A percentile compares a stretch with the other conserved stretches of the same genome.
Conservation (phyloP, 306 rosid genomes). For the Lotus japonicus region DNA sequence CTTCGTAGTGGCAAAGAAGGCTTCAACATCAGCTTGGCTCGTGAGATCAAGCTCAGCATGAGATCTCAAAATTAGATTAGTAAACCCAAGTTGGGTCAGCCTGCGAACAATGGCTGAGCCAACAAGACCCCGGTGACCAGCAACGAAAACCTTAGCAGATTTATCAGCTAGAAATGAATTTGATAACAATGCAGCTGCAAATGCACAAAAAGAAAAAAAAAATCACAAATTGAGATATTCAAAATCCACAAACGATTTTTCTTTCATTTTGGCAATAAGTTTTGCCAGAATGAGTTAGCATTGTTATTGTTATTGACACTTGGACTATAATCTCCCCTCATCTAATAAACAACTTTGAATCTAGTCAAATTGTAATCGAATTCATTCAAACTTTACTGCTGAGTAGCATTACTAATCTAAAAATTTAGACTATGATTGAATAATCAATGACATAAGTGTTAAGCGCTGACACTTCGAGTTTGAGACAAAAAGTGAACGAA, state of each 20-base stretch:
- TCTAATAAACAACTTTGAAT: not conserved
- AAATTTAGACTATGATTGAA: not conserved
- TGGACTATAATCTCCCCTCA: not conserved
- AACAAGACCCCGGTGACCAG: conserved; percentile 93
- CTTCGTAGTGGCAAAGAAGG: conserved; percentile 68
- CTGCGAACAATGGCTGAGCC: conserved; percentile 87
- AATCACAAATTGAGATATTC: not conserved
- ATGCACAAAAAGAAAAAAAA: not conserved
- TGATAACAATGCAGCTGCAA: conserved; percentile 31
- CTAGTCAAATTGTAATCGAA: not conserved
- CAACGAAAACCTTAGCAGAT: conserved; percentile 76
- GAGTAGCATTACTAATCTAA: not conserved
- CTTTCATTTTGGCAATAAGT: not conserved
- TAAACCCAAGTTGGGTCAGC: conserved; percentile 63
- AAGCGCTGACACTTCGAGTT: too few relatives aligned
- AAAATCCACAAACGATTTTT: not conserved
- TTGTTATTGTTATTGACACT: not conserved
- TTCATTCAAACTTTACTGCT: not conserved
- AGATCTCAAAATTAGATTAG: conserved; percentile 53
- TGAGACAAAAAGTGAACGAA: too few relatives aligned
- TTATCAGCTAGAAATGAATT: conserved; percentile 49
- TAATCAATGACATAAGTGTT: too few relatives aligned
- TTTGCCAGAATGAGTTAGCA: not conserved
- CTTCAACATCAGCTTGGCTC: conserved; percentile 75
- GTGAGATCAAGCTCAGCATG: conserved; percentile 85